A percentile compares a stretch with the other conserved stretches of the same genome.
phyloP scores from a whole-genome alignment of 208 protist species.

The Wallacemonas sp. region DNA sequence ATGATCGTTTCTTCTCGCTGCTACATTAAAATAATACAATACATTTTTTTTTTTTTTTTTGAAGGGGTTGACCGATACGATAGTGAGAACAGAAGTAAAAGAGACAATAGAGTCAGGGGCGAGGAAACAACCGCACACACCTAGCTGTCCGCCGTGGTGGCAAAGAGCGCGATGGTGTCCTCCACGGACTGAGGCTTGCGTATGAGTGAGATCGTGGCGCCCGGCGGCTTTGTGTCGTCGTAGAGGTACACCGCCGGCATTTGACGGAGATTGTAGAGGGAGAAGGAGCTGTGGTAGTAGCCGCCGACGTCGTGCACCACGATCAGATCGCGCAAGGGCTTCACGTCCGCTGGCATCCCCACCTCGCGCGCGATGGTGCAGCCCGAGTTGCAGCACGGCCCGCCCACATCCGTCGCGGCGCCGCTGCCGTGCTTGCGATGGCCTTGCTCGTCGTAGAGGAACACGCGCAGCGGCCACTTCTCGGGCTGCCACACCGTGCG shows the following conservation, averaged over 20 bases:
- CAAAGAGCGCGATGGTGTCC: conserved; percentile 43
- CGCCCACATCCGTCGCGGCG: conserved; percentile 42
- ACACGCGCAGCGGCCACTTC: conserved; percentile 70
- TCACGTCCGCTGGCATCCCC: conserved; percentile 25
- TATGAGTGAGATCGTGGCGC: conserved; percentile 17
- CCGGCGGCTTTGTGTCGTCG: conserved; percentile 15
- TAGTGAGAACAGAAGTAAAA: too few relatives aligned
- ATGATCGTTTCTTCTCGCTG: too few relatives aligned
- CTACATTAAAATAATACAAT: too few relatives aligned
- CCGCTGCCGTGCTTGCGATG: conserved; percentile 13
- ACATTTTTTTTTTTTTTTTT: too few relatives aligned
- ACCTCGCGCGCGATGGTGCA: conserved; percentile 42
- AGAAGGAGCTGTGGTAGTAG: conserved; percentile 70
- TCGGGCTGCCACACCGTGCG: conserved; percentile 69
- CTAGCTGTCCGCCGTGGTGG: conserved; percentile 11
- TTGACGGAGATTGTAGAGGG: conserved; percentile 63
- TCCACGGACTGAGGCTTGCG: conserved; percentile 40
- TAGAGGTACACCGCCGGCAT: conserved; percentile 54
- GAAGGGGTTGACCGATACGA: too few relatives aligned
- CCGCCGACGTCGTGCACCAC: conserved; percentile 68
- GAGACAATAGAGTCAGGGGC: too few relatives aligned
- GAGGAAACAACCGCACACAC: too few relatives aligned
- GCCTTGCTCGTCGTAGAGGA: conserved; percentile 29
- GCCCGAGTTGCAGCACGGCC: conserved; percentile 70
- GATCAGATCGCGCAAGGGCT: conserved; percentile 40